Conservation (phyloP, 164 flowering plant genomes). For the Dillenia turbinata region DNA sequence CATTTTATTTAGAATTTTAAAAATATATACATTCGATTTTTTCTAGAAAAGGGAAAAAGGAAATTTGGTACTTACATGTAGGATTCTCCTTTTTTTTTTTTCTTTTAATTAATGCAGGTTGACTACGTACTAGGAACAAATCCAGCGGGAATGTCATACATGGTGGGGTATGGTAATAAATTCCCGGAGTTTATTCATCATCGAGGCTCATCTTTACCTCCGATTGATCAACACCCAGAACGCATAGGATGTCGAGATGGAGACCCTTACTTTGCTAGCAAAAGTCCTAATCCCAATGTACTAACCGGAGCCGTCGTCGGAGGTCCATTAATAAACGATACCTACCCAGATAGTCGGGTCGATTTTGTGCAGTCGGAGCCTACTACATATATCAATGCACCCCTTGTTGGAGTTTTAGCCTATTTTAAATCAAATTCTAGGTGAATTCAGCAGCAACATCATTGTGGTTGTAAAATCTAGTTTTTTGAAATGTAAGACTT, state of each 20-base stretch:
- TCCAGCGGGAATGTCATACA: slow-evolving; percentile 64
- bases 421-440: slow-evolving; percentile 27
- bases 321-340: slow-evolving; percentile 49
- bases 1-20: too few relatives aligned
- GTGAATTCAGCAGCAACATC: not conserved
- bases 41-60: too few relatives aligned
- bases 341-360: slow-evolving; percentile 36
- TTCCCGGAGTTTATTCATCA: slow-evolving; percentile 63
- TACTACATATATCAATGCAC: slow-evolving; percentile 69
- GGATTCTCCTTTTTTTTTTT: too few relatives aligned
- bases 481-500: too few relatives aligned
- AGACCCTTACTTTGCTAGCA: slow-evolving; percentile 21
- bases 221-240: slow-evolving; percentile 25
- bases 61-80: too few relatives aligned
- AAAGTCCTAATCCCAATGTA: slow-evolving; percentile 43
- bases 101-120: slow-evolving; percentile 25
- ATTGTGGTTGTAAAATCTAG: too few relatives aligned
- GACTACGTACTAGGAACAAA: slow-evolving; percentile 48
- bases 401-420: slow-evolving; percentile 65
- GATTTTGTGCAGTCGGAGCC: slow-evolving; percentile 51
- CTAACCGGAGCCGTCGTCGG: slow-evolving; percentile 66
- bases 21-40: too few relatives aligned
- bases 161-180: slow-evolving; percentile 73
- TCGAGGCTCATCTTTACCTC: slow-evolving; percentile 55
- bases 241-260: slow-evolving; percentile 43